Conservation (phyloP, 345 rosid genomes). For the Trapa incisa region DNA sequence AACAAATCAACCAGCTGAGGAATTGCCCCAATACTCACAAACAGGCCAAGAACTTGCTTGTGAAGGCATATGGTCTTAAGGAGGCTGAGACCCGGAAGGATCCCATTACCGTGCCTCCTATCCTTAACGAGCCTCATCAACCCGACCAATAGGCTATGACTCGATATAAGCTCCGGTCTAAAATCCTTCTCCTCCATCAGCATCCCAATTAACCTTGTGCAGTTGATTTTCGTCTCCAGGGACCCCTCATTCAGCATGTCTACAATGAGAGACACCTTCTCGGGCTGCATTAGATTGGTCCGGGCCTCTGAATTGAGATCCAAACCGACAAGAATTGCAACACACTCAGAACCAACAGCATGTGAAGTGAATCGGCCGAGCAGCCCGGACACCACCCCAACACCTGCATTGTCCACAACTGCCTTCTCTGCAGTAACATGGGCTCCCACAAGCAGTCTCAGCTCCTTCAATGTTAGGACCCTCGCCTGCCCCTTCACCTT, state of each 20-base stretch:
- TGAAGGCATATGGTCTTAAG: conserved; percentile 15
- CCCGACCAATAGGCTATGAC: conserved; percentile 16
- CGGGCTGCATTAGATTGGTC: conserved; percentile 16
- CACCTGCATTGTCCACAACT: conserved; percentile 12
- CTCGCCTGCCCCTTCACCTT: conserved; percentile 19
- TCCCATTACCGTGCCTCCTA: conserved; percentile 11
- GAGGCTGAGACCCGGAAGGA: conserved; percentile 13
- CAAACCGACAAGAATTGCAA: conserved; percentile 12
- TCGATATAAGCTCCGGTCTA: conserved; percentile 14
- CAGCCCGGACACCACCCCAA: conserved; percentile 9
- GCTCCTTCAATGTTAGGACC: conserved; percentile 15
- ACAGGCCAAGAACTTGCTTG: conserved; percentile 14
- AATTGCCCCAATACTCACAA: conserved; percentile 13
- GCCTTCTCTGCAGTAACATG: conserved; percentile 13
- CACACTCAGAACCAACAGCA: conserved; percentile 15
- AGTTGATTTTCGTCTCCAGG: conserved; percentile 16
- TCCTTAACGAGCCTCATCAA: conserved; percentile 18
- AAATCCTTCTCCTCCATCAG: conserved; percentile 21
- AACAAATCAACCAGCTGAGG: conserved; percentile 11
- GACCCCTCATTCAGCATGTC: conserved; percentile 18
- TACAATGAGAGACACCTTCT: conserved; percentile 14
- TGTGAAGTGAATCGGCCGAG: conserved; percentile 16
- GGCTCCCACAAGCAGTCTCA: conserved; percentile 12
- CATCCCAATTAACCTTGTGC: conserved; percentile 12
- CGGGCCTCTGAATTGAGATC: conserved; percentile 12